A percentile compares a stretch with the other conserved stretches of the same genome.
These are phyloP conservation scores for Monosporascus ibericus DNA, from an alignment of 2,329 filamentous ascomycete species.

Conservation along the genomic window DNA sequence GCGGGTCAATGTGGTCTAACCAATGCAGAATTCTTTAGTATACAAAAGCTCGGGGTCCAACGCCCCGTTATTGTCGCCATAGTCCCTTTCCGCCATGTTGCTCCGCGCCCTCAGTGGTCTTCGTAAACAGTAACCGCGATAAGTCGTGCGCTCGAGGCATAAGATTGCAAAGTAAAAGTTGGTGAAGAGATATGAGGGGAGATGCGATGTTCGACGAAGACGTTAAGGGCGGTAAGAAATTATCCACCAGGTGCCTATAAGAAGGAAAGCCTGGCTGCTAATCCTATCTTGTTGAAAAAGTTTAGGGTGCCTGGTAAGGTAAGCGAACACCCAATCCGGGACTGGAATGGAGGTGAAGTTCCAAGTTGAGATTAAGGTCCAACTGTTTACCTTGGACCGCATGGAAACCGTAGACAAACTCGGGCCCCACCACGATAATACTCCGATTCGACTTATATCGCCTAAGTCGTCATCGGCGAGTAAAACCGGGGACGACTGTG, in stretches of 20 bases:
- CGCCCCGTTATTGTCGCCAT: conserved; percentile 45
- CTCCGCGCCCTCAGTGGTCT: conserved; percentile 7
- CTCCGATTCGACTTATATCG: background rate
- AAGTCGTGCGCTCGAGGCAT: conserved; percentile 1
- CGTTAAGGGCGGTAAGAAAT: background rate
- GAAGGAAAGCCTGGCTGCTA: no score
- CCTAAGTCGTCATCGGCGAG: background rate
- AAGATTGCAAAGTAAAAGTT: background rate
- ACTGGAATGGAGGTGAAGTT: background rate
- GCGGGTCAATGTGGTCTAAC: conserved; percentile 37
- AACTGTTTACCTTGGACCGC: background rate
- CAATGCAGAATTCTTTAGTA: conserved; percentile 87
- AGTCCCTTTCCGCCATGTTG: conserved; percentile 43
- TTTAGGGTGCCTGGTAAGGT: no score
- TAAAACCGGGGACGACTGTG: background rate
- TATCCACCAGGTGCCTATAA: background rate
- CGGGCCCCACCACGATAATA: background rate
- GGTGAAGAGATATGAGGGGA: background rate
- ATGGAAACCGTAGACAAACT: background rate
- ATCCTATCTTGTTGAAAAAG: no score
- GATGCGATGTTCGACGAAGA: background rate
- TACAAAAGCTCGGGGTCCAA: conserved; percentile 88
- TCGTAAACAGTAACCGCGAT: conserved; percentile 8
- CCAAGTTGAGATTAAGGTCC: background rate
- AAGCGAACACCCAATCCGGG: background rate